These are phyloP conservation scores for Cichorium intybus DNA, from an alignment of 140 eudicot species.

Conservation along the genomic window DNA sequence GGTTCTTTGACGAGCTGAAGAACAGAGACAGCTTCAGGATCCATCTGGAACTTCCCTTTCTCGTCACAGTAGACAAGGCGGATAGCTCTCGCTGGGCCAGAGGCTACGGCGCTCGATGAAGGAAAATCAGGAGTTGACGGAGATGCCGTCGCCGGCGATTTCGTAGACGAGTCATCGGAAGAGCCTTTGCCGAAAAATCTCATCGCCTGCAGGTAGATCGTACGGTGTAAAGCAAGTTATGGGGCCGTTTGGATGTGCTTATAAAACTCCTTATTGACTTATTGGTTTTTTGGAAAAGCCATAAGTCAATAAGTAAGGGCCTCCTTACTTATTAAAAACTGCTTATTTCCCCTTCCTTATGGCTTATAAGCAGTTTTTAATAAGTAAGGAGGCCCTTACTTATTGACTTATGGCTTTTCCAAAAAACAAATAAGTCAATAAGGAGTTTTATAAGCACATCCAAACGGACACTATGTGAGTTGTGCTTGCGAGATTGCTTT, in stretches of 20 bases:
- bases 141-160: constrained; percentile 40
- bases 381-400: no score
- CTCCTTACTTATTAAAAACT: no score
- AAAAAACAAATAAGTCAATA: no score
- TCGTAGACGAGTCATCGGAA: constrained; percentile 44
- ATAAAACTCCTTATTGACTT: no score
- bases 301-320: no score
- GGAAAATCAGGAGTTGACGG: constrained; percentile 23
- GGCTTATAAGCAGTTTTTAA: no score
- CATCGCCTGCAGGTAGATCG: constrained; percentile 22
- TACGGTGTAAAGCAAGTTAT: constrained; percentile 2
- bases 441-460: no score
- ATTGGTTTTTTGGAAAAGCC: no score
- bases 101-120: constrained; percentile 35
- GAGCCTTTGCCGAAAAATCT: constrained; percentile 38
- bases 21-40: constrained; percentile 91
- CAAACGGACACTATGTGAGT: no score
- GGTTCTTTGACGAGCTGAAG: constrained; percentile 94
- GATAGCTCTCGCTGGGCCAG: constrained; percentile 84
- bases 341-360: no score
- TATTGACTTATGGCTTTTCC: no score
- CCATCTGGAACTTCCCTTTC: constrained; percentile 82
- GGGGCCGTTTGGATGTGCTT: no score
- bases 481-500: background rate
- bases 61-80: constrained; percentile 93